Base-by-base conservation (phyloP, 495 filamentous ascomycete species). In the Aspergillus hancockii region DNA sequence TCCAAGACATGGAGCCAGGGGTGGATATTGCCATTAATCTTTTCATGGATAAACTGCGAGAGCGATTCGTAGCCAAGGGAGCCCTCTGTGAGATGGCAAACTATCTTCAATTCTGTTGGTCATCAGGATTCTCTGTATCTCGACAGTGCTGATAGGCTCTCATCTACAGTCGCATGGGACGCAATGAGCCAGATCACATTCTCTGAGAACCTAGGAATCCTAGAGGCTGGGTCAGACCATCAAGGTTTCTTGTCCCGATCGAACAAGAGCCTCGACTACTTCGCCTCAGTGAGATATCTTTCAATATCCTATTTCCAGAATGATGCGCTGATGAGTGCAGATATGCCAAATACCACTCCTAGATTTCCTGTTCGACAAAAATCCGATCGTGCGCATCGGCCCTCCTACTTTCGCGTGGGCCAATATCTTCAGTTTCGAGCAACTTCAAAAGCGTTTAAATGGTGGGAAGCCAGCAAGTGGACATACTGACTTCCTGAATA, bases 161-260 rank as follows among this genome's bases (percentile, higher is more conserved):
- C 30, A 32, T 19, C 6, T 16, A 22, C 49, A 75, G 73, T 73
- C 57, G 73, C 74, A 18, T 77, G 70, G 67, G 74, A 75, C 55
- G 63, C 59, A 3, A 72, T 75, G 57, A 66, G 71, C 34, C 63
- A 73, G 45, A 58, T 68, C 31, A 75, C 73, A 30, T 75, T 75
- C 55, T 69, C 65, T 9, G 49, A 69, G 31, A 60, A 61, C 36
- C 54, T 72, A 54, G 43, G 43, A 8, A 71, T 55, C 52, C 59
- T 43, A 54, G 61, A 50, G 19, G 43, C 43, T 2, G 43, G 43
- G 19, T 22, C 18, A 10, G 43, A 47, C 19, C 21, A 23, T 23
- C 19, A 18, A 22, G 43, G 43, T 16, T 22, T 47, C 16, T 8
- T 47, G 21, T 1, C 6, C 12, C 18, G 18, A 59, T 68, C 71